A percentile compares a stretch with the other conserved stretches of the same genome.
Conservation (phyloP, 225 moss, liverwort and hornwort species). For the Lunularia cruciata region DNA sequence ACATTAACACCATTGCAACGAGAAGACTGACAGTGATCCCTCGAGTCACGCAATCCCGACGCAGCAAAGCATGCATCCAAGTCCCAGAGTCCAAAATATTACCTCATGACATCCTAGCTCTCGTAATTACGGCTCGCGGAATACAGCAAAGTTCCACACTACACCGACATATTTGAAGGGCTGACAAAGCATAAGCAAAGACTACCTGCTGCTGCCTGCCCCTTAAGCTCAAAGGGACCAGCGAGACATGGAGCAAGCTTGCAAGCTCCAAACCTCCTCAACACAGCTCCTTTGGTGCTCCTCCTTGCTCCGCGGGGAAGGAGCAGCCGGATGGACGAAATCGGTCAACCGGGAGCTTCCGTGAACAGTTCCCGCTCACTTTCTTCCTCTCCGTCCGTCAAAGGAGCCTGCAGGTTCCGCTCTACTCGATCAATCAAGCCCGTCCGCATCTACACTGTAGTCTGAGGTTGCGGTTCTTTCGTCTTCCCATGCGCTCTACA, state of each 20-base stretch:
- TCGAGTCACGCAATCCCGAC: neutral
- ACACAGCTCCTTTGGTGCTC: no score
- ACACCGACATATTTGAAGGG: neutral
- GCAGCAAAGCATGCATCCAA: neutral
- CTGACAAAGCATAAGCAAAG: no score
- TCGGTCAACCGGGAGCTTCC: neutral
- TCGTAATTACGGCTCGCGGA: neutral
- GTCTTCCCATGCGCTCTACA: no score
- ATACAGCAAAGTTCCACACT: neutral
- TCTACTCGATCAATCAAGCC: no score
- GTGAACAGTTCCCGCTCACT: no score
- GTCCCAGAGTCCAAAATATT: neutral
- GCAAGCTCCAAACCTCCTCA: neutral
- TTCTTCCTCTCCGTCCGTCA: no score
- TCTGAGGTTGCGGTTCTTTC: no score
- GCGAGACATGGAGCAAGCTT: constrained; percentile 1
- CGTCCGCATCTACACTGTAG: no score
- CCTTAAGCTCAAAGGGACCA: neutral
- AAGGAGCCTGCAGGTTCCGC: no score
- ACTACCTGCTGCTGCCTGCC: neutral
- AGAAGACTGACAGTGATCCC: no score
- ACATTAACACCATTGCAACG: no score
- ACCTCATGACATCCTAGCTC: neutral
- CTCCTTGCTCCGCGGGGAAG: neutral
- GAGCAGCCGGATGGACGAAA: neutral